Percentiles rank a stretch among this genome's conserved stretches.
phyloP scores from a whole-genome alignment of 202 grass and related monocot genomes.

The Alloteropsis angusta region DNA sequence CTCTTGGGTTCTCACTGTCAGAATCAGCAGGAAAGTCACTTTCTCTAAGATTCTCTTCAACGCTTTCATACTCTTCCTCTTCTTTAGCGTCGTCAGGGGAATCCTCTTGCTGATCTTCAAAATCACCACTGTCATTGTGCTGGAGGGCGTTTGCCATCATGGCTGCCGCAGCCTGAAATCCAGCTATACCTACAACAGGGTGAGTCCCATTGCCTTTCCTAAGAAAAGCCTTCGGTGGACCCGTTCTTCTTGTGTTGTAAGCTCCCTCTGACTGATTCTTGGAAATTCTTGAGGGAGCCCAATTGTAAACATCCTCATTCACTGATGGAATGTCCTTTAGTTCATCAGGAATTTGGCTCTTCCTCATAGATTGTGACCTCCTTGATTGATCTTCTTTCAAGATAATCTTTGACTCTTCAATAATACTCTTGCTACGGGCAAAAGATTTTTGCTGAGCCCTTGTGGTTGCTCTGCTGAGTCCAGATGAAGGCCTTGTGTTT shows the following conservation, averaged over 20 bases:
- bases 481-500: slow-evolving; percentile 75
- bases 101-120: slow-evolving; percentile 50
- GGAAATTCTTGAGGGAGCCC: slow-evolving; percentile 28
- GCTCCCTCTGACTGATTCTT: slow-evolving; percentile 31
- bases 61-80: slow-evolving; percentile 81
- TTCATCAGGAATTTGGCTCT: slow-evolving; percentile 48
- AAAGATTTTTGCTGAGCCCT: slow-evolving; percentile 47
- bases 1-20: slow-evolving; percentile 72
- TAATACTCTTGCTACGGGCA: slow-evolving; percentile 74
- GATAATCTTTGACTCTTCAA: slow-evolving; percentile 53
- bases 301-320: slow-evolving; percentile 46
- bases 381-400: slow-evolving; percentile 68
- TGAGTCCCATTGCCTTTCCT: slow-evolving; percentile 52
- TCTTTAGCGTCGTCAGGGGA: slow-evolving; percentile 60
- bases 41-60: slow-evolving; percentile 60
- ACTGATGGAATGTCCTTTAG: slow-evolving; percentile 60
- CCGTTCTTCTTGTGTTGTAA: slow-evolving; percentile 31
- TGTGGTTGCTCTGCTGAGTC: slow-evolving; percentile 38
- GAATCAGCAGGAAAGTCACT: slow-evolving; percentile 69
- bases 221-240: slow-evolving; percentile 35
- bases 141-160: slow-evolving; percentile 38
- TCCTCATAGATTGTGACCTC: slow-evolving; percentile 83
- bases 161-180: slow-evolving; percentile 36
- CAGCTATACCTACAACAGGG: slow-evolving; percentile 32
- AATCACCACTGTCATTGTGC: slow-evolving; percentile 40